Evolutionary conservation across 441 rosid genomes (phyloP).

Genomic region (Syzygium syzygioides): DNA sequence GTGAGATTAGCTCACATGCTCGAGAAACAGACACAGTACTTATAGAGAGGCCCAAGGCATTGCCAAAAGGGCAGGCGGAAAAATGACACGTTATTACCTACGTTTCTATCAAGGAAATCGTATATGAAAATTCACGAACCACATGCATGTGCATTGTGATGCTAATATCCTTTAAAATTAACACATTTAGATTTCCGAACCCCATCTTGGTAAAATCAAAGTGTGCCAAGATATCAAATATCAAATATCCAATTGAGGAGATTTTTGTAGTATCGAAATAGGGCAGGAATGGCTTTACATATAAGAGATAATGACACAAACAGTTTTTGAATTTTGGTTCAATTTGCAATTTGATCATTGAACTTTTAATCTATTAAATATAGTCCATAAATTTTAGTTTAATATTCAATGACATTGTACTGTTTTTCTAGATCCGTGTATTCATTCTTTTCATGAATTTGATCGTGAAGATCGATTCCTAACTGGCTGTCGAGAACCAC

Average conservation of each 20-base stretch:
- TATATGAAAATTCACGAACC: background rate
- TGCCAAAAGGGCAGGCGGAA: too few species aligned
- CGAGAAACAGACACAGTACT: too few species aligned
- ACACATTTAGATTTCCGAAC: background rate
- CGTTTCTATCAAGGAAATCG: background rate
- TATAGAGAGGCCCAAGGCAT: too few species aligned
- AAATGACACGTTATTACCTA: background rate
- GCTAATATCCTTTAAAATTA: background rate
- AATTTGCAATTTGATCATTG: too few species aligned
- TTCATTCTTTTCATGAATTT: background rate
- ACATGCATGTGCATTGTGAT: background rate
- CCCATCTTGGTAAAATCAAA: background rate
- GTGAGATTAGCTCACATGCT: background rate
- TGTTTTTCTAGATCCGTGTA: background rate
- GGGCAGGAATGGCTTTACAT: background rate
- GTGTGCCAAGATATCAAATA: background rate
- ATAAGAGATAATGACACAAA: background rate
- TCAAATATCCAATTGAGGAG: background rate
- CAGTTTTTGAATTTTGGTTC: too few species aligned
- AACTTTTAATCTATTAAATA: too few species aligned
- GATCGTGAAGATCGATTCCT: background rate
- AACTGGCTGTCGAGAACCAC: accelerated
- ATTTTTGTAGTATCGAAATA: background rate
- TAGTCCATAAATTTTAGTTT: too few species aligned
- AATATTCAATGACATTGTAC: too few species aligned